phyloP scores from a whole-genome alignment of 257 asterid genomes.

The Jacaranda mimosifolia region DNA sequence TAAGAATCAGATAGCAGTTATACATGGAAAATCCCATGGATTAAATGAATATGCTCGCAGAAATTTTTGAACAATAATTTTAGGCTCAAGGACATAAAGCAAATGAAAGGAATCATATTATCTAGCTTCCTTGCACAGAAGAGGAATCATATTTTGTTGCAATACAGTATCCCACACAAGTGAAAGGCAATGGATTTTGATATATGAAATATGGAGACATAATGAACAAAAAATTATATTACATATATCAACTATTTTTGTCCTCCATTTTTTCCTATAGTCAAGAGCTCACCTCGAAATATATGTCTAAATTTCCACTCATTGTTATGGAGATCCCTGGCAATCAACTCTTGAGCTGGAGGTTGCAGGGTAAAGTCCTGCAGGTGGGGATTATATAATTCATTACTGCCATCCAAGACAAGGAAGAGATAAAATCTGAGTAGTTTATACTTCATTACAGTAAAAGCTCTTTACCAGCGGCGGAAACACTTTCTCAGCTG shows the following conservation, averaged over 20 bases:
- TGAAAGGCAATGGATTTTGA: too few relatives aligned
- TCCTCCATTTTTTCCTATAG: neutral
- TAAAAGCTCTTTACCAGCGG: constrained; percentile 44
- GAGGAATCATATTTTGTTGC: too few relatives aligned
- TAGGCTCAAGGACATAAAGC: too few relatives aligned
- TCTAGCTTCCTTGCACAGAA: too few relatives aligned
- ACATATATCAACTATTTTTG: neutral
- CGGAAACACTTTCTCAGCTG: constrained; percentile 71
- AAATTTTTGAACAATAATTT: neutral
- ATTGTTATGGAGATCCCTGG: constrained; percentile 61
- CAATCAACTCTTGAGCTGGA: constrained; percentile 67
- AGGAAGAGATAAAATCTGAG: neutral
- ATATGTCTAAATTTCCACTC: constrained; percentile 70
- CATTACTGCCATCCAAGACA: neutral
- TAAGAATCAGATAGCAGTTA: neutral
- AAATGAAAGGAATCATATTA: too few relatives aligned
- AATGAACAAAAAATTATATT: too few relatives aligned
- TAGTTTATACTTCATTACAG: neutral
- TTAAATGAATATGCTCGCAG: neutral
- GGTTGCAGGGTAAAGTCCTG: constrained; percentile 65
- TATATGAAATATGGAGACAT: too few relatives aligned
- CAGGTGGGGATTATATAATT: neutral
- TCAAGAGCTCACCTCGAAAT: constrained; percentile 53
- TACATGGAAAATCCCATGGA: neutral
- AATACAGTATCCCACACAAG: too few relatives aligned